A percentile compares a stretch with the other conserved stretches of the same genome.
Evolutionary conservation across 768 basidiomycete species (phyloP).

Genomic region (Panellus pusillus): DNA sequence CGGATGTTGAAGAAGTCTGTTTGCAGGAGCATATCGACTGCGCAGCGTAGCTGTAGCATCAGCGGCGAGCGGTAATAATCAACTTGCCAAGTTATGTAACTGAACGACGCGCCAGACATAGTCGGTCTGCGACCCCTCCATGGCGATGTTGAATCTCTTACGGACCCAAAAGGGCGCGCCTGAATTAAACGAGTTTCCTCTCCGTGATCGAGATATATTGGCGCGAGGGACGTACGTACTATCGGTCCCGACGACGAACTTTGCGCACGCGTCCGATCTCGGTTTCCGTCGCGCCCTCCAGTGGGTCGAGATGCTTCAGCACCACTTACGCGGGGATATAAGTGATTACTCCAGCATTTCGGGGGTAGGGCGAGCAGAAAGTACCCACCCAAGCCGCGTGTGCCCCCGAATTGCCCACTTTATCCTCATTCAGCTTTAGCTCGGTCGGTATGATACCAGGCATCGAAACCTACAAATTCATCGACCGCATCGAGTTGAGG

Average conservation of each 20-base stretch:
- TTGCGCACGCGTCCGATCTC: slow-evolving; percentile 69
- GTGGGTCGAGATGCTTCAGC: slow-evolving; percentile 40
- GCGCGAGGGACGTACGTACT: slow-evolving; percentile 37
- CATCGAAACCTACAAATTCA: slow-evolving; percentile 50
- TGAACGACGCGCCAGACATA: slow-evolving; percentile 74
- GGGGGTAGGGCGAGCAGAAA: neutral
- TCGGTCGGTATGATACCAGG: slow-evolving; percentile 50
- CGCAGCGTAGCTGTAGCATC: neutral
- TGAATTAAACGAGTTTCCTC: slow-evolving; percentile 27
- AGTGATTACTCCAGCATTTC: neutral
- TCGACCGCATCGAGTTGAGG: slow-evolving; percentile 49
- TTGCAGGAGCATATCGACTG: slow-evolving; percentile 63
- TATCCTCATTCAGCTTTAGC: slow-evolving; percentile 44
- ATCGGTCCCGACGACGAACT: slow-evolving; percentile 77
- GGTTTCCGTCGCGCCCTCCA: slow-evolving; percentile 34
- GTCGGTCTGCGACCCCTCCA: slow-evolving; percentile 80
- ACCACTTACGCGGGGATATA: slow-evolving; percentile 36
- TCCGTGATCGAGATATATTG: neutral
- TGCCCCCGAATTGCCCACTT: slow-evolving; percentile 41
- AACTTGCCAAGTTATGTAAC: too few species aligned
- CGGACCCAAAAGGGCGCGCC: slow-evolving; percentile 86
- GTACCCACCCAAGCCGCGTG: slow-evolving; percentile 39
- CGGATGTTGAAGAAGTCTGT: slow-evolving; percentile 81
- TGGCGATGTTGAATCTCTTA: slow-evolving; percentile 58
- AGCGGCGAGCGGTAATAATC: too few species aligned